Conservation (phyloP, 2,329 filamentous ascomycete species). For the Neonectria neomacrospora region DNA sequence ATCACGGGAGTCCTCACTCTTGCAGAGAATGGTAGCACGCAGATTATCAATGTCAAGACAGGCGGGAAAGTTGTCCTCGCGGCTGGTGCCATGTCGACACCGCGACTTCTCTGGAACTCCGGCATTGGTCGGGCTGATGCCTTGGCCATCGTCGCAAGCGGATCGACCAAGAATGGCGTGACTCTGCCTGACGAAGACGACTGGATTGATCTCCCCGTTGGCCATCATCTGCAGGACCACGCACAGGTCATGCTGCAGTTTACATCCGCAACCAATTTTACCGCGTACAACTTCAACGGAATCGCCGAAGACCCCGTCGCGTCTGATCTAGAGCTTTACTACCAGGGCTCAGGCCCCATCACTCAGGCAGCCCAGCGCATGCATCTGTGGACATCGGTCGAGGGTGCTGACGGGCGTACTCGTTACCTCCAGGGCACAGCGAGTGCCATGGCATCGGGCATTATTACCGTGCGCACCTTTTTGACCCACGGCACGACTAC, state of each 20-base stretch:
- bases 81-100: conserved; percentile 62
- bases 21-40: conserved; percentile 59
- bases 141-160: conserved; percentile 59
- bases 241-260: conserved; percentile 52
- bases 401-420: conserved; percentile 39
- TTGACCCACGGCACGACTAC: conserved; percentile 42
- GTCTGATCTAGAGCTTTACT: conserved; percentile 40
- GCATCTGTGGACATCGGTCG: conserved; percentile 42
- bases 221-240: conserved; percentile 67
- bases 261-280: conserved; percentile 39
- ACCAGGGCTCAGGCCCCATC: conserved; percentile 42
- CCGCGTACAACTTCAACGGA: conserved; percentile 40
- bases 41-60: conserved; percentile 44
- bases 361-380: conserved; percentile 44
- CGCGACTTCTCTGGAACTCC: conserved; percentile 43
- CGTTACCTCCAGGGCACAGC: conserved; percentile 42
- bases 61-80: conserved; percentile 67
- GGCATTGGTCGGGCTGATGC: conserved; percentile 73
- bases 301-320: conserved; percentile 31
- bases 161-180: conserved; percentile 56
- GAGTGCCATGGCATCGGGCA: conserved; percentile 38
- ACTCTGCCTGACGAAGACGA: conserved; percentile 60
- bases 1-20: conserved; percentile 72
- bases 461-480: conserved; percentile 40
- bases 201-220: conserved; percentile 68